Base-by-base conservation (phyloP, 257 asterid species). In the Euphrasia confusa region DNA sequence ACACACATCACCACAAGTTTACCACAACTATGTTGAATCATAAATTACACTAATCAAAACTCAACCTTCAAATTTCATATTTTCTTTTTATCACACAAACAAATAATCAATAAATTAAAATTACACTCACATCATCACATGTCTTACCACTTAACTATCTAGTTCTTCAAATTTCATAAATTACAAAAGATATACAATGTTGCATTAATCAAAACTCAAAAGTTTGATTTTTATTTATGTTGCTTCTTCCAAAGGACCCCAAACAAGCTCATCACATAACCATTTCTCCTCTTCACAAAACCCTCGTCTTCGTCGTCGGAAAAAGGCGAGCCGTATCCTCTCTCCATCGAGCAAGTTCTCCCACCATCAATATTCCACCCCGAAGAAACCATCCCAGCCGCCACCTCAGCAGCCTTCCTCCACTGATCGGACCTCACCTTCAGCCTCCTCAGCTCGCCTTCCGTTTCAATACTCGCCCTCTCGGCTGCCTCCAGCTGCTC, bases 331-430 rank as follows among this genome's bases (percentile, higher is more conserved):
- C 76, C 17, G 55, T 30, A 78, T 75, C 73, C 71, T 79, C 28
- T 83, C 84, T 86, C 97, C 95, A 88, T 77, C 0, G 97, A 85
- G 21, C 84, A 91, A 0, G 89, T 84, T 61, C 96, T 79, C 78
- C 88, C 92, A 13, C 56, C 2, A 0, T 4, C 13, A 3, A 8
- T 86, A 52, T 76, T 80, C 14, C 93, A 93, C 0, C 86, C 74
- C 3, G 88, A 72, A 3, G 97, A 76, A 33, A 93, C 79, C 82
- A 93, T 93, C 2, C 96, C 79, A 0, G 97, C 90, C 3, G 97
- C 97, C 2, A 86, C 94, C 75, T 92, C 99, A 0, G 99, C 99
- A 5, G 99, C 99, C 72, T 92, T 92, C 75, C 97, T 81, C 99
- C 99, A 93, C 74, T 93, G 99, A 21, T 89, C 89, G 1, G 91